These are phyloP conservation scores for Magnusiomyces magnusii DNA, from an alignment of 1,139 yeast species.

Conservation along the genomic window DNA sequence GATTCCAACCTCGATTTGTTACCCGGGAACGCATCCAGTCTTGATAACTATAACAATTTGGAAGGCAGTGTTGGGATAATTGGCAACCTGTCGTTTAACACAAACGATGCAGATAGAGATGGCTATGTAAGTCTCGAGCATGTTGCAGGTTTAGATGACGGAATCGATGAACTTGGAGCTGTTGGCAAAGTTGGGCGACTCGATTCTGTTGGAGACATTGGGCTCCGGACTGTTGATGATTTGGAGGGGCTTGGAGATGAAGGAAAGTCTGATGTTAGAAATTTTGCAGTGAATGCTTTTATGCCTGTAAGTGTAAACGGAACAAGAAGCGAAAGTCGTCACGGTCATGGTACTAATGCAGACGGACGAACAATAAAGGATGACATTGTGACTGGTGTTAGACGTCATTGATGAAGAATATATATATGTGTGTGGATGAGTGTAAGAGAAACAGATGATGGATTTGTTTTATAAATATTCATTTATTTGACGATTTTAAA, in stretches of 20 bases:
- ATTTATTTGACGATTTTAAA: too few species aligned
- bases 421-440: too few species aligned
- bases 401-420: neutral
- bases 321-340: too few species aligned
- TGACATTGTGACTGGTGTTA: neutral
- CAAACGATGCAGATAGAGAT: neutral
- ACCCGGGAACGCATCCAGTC: neutral
- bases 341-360: neutral
- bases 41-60: neutral
- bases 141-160: neutral
- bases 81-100: neutral
- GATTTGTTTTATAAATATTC: too few species aligned
- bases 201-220: slow-evolving; percentile 6
- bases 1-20: neutral
- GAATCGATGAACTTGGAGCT: neutral
- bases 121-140: neutral
- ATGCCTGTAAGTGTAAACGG: too few species aligned
- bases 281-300: neutral
- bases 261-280: neutral
- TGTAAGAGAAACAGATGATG: too few species aligned
- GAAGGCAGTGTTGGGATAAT: neutral
- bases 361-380: too few species aligned
- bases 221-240: neutral
- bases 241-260: neutral
- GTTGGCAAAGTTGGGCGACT: neutral